Base-by-base conservation (phyloP, 2,329 filamentous ascomycete species). In the Xylogone sp. region DNA sequence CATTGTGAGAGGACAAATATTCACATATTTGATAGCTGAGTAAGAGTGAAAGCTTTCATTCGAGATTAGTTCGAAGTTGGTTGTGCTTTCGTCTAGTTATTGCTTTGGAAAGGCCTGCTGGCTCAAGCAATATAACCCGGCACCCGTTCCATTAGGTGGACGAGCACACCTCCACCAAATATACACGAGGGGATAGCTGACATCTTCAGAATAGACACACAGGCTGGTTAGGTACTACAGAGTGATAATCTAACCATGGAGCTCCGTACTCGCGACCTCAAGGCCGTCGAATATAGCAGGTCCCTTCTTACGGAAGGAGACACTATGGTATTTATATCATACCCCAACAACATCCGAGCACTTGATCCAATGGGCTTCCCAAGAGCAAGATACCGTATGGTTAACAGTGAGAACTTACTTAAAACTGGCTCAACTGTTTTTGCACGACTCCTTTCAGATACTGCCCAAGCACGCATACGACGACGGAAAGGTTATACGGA, bases 361-460 rank as follows among this genome's bases (percentile, higher is more conserved):
- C 56, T 56, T 31, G 53, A 62, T 43, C 19, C 70, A 65, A 7
- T 50, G 52, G 46, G 56, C 52, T 18, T 60, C 53, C 2, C 56
- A 48, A 9, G 56, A 56, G 22, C 69, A 68, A 58, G 65, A 67
- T 54, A 69, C 63, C 53, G 79, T 49, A 70, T 69, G 2, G 73
- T 80, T 50, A 67, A 72, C 51, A 78, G 77, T 1, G 59, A 70
- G 2, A 76, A 72, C 43, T 68, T 83, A 3, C 64, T 73, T 4
- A 67, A 63, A 1, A 75, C 76, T 4, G 71, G 69, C 1, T 82
- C 78, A 0, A 59, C 66, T 19, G 72, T 74, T 42, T 79, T 83
- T 49, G 58, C 60, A n/a, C 65, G 70, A 2, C 69, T 77, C 62
- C 65, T 82, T 2, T 64, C 63, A 10, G 70, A 73, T 0, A 65